phyloP scores from a whole-genome alignment of 805 yeast genomes.

The Kuraishia borneana region DNA sequence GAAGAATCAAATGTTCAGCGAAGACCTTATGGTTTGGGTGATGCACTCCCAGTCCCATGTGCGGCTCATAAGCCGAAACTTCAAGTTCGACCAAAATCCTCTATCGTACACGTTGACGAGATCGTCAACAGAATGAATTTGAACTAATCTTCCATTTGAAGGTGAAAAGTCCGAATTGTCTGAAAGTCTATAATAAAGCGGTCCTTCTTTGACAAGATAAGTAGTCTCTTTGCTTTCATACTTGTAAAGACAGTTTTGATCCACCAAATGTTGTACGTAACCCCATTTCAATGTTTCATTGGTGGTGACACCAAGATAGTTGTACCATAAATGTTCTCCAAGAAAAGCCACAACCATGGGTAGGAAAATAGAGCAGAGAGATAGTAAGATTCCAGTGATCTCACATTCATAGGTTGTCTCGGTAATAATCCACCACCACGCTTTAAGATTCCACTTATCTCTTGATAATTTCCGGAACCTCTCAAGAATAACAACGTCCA shows the following conservation, averaged over 20 bases:
- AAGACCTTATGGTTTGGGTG: background rate
- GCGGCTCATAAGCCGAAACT: constrained; percentile 9
- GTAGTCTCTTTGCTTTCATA: constrained; percentile 5
- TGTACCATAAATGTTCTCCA: constrained; percentile 29
- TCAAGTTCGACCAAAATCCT: constrained; percentile 33
- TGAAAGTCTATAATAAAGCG: background rate
- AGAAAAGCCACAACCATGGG: constrained; percentile 27
- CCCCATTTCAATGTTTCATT: constrained; percentile 47
- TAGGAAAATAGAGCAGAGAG: constrained; percentile 26
- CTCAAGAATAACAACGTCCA: background rate
- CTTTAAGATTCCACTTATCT: too few relatives aligned
- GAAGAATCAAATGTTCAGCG: background rate
- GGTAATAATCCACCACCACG: constrained; percentile 12
- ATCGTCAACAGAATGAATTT: constrained; percentile 7
- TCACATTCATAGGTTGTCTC: constrained; percentile 21
- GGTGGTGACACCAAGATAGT: constrained; percentile 46
- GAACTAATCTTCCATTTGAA: background rate
- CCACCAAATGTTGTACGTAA: constrained; percentile 28
- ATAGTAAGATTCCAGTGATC: constrained; percentile 27
- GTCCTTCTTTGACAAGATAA: constrained; percentile 12
- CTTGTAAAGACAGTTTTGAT: constrained; percentile 17
- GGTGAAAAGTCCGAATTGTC: background rate
- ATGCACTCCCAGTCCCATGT: background rate
- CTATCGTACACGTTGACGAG: constrained; percentile 35
- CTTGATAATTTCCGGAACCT: background rate